Conservation (phyloP, 345 rosid genomes). For the Viola odorata region DNA sequence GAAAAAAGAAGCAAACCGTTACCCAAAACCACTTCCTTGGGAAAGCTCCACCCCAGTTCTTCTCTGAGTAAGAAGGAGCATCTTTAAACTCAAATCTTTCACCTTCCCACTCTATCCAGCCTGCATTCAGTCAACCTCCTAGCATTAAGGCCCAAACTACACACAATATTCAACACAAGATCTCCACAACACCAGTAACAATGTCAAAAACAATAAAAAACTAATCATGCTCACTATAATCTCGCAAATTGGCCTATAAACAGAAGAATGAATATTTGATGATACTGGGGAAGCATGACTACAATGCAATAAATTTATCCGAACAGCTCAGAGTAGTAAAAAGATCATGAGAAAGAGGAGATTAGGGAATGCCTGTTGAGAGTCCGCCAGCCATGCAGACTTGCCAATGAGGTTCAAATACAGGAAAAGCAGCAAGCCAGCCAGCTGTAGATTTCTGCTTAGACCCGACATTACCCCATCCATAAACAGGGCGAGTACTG, state of each 20-base stretch:
- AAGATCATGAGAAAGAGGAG: neutral
- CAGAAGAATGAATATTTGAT: no score
- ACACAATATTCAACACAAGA: neutral
- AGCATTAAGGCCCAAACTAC: constrained; percentile 4
- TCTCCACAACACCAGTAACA: neutral
- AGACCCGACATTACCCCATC: constrained; percentile 86
- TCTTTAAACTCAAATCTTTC: constrained; percentile 80
- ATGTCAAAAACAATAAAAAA: no score
- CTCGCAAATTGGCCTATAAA: no score
- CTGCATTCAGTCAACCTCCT: constrained; percentile 34
- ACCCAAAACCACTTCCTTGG: constrained; percentile 99
- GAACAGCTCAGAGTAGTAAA: no score
- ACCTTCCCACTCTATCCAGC: constrained; percentile 98
- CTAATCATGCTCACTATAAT: no score
- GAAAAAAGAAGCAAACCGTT: constrained; percentile 19
- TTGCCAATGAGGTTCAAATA: constrained; percentile 99
- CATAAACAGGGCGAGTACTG: constrained; percentile 81
- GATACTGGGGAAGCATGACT: no score
- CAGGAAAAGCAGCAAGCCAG: constrained; percentile 95
- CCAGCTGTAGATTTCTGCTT: constrained; percentile 92
- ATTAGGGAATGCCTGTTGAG: constrained; percentile 63
- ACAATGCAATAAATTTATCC: no score
- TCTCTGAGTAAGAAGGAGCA: constrained; percentile 95
- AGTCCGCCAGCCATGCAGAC: constrained; percentile 97
- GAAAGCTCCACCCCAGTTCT: constrained; percentile 98